Evolutionary conservation across 2,329 filamentous ascomycete species (phyloP), one percentile per base, ranked within the genome.

Genomic region (Epichloe aotearoae): DNA sequence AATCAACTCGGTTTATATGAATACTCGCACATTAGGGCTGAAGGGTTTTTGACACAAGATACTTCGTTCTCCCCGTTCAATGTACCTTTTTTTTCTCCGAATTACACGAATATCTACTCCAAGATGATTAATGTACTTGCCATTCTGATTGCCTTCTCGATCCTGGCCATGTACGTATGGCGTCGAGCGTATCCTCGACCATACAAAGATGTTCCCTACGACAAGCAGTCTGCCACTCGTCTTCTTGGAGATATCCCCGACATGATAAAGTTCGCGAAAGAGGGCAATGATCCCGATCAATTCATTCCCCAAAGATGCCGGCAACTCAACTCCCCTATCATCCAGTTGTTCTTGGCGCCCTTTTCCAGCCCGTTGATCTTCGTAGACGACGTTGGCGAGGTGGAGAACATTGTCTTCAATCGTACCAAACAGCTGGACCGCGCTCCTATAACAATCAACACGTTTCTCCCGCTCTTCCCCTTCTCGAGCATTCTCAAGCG

Each of bases 341-440:
- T 46, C 12, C 50, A 52, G 23, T 19, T 53, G 3, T 76, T 75
- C 57, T 57, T 73, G 50, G 59, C 61, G 11, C 71, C 73, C 0
- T 62, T 73, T 14, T 55, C 56, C 1, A 61, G 59, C 17, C 74
- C 73, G 0, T 66, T 64, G 57, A 61, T 76, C 0, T 51, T 76
- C 3, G 53, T 76, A 2, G 61, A 64, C 19, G 71, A 56, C 12
- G 64, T 62, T 4, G 58, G 60, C 2, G 70, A 73, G 57, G 56
- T 60, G n/a, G 66, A 73, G 53, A 70, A 73, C 54, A 64, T 75
- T 42, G 61, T 73, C 19, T 57, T 66, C 3, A 64, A 68, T 1
- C 66, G 70, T 14, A 49, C 14, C 14, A 68, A 66, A 45, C 72
- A 74, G 41, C 74, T 74, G 46, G 71, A 74, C 56, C 65, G 69